Evolutionary conservation across 2,329 filamentous ascomycete species (phyloP).

Genomic region (Ceratocystis variospora): DNA sequence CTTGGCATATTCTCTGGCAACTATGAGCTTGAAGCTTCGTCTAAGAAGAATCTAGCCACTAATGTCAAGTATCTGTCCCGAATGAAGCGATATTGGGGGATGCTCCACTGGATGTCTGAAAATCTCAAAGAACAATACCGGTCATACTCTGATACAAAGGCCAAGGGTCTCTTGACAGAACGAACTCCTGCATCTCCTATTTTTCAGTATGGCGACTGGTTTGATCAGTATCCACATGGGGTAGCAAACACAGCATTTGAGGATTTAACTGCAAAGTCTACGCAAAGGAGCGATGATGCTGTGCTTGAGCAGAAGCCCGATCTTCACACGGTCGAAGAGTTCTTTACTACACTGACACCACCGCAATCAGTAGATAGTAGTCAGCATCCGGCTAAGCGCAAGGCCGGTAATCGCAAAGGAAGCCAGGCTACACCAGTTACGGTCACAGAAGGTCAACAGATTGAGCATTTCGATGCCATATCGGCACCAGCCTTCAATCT

Average conservation of each 20-base stretch:
- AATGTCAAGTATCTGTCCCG: slow-evolving; percentile 84
- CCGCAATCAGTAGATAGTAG: slow-evolving; percentile 37
- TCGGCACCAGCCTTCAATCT: slow-evolving; percentile 21
- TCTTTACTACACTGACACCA: slow-evolving; percentile 68
- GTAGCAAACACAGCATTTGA: slow-evolving; percentile 74
- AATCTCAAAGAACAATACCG: slow-evolving; percentile 82
- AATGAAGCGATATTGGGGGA: slow-evolving; percentile 97
- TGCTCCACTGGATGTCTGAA: slow-evolving; percentile 95
- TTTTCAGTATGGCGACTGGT: slow-evolving; percentile 95
- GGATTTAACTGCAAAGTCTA: slow-evolving; percentile 55
- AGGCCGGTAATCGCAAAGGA: slow-evolving; percentile 21
- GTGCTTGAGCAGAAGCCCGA: slow-evolving; percentile 80
- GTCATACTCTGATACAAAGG: slow-evolving; percentile 66
- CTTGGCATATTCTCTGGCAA: slow-evolving; percentile 84
- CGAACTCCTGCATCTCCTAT: slow-evolving; percentile 36
- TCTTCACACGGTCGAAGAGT: slow-evolving; percentile 87
- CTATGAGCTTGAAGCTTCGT: slow-evolving; percentile 55
- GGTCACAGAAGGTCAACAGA: not conserved
- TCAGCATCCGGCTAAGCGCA: slow-evolving; percentile 26
- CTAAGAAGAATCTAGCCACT: slow-evolving; percentile 70
- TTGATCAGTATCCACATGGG: slow-evolving; percentile 84
- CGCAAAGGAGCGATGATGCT: slow-evolving; percentile 71
- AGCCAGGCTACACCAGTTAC: not conserved
- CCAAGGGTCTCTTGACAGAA: slow-evolving; percentile 29
- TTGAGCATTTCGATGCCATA: not conserved